Evolutionary conservation across 192 early-diverging fungal genomes (phyloP), one percentile per base, ranked within the genome.

Genomic region (Haplosporangium gracile): DNA sequence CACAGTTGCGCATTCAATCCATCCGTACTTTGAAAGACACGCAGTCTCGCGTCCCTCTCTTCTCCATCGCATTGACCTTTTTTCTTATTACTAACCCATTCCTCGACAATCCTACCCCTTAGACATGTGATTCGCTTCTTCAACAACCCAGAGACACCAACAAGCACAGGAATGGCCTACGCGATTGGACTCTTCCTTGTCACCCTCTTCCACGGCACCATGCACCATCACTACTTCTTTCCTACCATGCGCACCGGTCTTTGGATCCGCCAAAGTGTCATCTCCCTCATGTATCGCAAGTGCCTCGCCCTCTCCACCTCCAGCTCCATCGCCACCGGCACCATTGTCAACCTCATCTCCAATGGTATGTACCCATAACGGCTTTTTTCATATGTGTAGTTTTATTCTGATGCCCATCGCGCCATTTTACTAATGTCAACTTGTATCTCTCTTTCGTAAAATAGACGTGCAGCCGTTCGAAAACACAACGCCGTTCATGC

Each of bases 231-330:
- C 51, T 83, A 80, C 57, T 88, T 88, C 76, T 88, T 83, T 72
- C 88, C 88, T 4, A 81, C 82, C 18, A 88, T 88, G 82, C 88
- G 88, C 15, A 88, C 88, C 24, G 88, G 88, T 51, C 45, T 83
- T 24, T 83, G 79, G 77, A 75, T 88, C 42, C 75, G 88, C n/a
- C 78, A 81, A 42, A 75, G 76, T 75, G 34, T 84, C 49, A 79
- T 83, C 75, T 88, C 88, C 2, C 79, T 88, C 40, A 88, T 88
- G 88, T 88, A 84, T 51, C 82, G 82, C 78, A 88, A 88, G 72
- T 83, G 82, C 34, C 53, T 88, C 10, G 80, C 75, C 11, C 88
- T 88, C 20, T 83, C 88, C 6, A 84, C 88, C 68, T 88, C 88
- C 18, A 84, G 70, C 73, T 78, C 82, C 16, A 83, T 88, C 63